phyloP scores from a whole-genome alignment of 345 rosid species.

The Ceriops tagal region DNA sequence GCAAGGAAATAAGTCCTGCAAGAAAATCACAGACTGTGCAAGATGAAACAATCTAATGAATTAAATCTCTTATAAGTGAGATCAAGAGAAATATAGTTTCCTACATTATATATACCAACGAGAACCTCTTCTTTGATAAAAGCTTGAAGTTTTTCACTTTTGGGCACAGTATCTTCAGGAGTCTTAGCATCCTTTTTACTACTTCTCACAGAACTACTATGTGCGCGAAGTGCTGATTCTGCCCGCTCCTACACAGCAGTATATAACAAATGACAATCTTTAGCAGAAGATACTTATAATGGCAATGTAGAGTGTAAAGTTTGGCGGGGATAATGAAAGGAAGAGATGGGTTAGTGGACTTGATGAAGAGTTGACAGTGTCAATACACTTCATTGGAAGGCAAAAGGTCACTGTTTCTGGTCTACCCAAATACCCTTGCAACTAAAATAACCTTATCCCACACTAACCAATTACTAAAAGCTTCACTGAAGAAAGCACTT shows the following conservation, averaged over 20 bases:
- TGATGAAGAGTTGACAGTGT: too few relatives aligned
- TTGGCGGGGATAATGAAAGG: too few relatives aligned
- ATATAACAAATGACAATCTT: not conserved
- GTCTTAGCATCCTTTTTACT: conserved; percentile 37
- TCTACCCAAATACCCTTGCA: too few relatives aligned
- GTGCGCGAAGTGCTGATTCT: conserved; percentile 87
- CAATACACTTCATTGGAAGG: too few relatives aligned
- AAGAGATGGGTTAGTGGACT: too few relatives aligned
- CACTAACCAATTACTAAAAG: not conserved
- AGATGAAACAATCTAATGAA: not conserved
- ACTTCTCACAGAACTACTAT: conserved; percentile 78
- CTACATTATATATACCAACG: conserved; percentile 62
- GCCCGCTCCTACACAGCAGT: conserved; percentile 60
- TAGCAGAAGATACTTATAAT: not conserved
- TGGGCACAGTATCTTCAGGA: conserved; percentile 48
- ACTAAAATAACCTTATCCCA: not conserved
- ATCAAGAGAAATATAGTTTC: conserved; percentile 16
- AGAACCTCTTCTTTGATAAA: conserved; percentile 89
- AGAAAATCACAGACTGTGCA: conserved; percentile 22
- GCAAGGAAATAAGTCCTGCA: conserved; percentile 74
- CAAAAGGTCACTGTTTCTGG: too few relatives aligned
- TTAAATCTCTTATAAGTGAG: too few relatives aligned
- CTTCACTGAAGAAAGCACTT: conserved; percentile 4
- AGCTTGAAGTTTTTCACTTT: conserved; percentile 54
- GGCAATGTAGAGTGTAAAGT: too few relatives aligned